Percentiles rank a stretch among this genome's conserved stretches.
Evolutionary conservation across 1,284 basidiomycete species (phyloP).

Genomic region (Anthracocystis setariae): DNA sequence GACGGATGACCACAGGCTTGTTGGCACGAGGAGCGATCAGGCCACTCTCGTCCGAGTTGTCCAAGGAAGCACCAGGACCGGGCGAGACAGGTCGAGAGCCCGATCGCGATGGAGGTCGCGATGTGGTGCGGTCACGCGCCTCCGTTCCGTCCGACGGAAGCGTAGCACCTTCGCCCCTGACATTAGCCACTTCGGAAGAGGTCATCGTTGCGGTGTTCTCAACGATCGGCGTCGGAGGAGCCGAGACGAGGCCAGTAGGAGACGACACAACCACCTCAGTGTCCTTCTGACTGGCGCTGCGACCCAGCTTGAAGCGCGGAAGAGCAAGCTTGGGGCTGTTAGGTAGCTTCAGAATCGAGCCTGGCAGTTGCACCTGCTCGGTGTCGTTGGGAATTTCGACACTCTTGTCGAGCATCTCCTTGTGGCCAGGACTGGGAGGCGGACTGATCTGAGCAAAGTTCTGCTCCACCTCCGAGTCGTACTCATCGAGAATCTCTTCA

Average conservation of each 20-base stretch:
- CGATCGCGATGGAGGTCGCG: slow-evolving; percentile 29
- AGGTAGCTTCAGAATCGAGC: slow-evolving; percentile 34
- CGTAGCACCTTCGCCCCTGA: slow-evolving; percentile 17
- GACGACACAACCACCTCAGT: slow-evolving; percentile 1
- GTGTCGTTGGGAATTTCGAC: slow-evolving; percentile 30
- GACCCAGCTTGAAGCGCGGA: slow-evolving; percentile 44
- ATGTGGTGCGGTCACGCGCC: slow-evolving; percentile 10
- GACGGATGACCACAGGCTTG: slow-evolving; percentile 56
- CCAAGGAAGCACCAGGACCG: slow-evolving; percentile 15
- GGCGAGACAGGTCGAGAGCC: slow-evolving; percentile 44
- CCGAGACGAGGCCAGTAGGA: slow-evolving; percentile 2
- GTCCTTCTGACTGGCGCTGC: slow-evolving; percentile 26
- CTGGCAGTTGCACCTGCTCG: slow-evolving; percentile 33
- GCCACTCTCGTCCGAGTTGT: slow-evolving; percentile 10
- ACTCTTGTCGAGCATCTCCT: slow-evolving; percentile 36
- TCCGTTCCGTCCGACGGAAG: slow-evolving; percentile 24
- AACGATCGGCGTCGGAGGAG: slow-evolving; percentile 16
- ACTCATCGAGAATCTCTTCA: slow-evolving; percentile 66
- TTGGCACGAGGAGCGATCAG: slow-evolving; percentile 34
- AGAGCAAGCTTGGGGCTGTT: slow-evolving; percentile 39
- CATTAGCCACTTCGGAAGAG: slow-evolving; percentile 5
- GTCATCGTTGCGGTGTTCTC: slow-evolving; percentile 17
- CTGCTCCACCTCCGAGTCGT: slow-evolving; percentile 61
- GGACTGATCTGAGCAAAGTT: slow-evolving; percentile 57
- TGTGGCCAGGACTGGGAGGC: slow-evolving; percentile 53